Conservation (phyloP, 257 asterid genomes). For the Voacanga thouarsii region DNA sequence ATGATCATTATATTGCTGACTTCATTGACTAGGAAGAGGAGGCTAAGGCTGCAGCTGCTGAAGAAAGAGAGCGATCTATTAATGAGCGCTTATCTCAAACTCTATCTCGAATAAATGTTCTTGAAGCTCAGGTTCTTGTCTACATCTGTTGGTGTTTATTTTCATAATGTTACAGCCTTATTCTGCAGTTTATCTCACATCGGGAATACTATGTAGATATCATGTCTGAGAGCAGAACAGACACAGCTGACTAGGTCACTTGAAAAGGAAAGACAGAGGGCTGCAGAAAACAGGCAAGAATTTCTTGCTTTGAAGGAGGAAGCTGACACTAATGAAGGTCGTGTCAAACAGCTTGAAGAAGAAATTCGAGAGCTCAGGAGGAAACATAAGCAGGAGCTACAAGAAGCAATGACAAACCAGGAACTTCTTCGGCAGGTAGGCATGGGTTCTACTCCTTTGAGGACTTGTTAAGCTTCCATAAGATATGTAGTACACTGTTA, state of each 20-base stretch:
- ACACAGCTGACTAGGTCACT: constrained; percentile 84
- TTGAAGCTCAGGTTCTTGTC: constrained; percentile 89
- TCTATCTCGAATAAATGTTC: constrained; percentile 92
- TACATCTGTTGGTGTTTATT: constrained; percentile 9
- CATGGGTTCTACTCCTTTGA: constrained; percentile 9
- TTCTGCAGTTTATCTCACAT: constrained; percentile 35
- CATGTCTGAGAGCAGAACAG: constrained; percentile 99
- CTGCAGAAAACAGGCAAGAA: constrained; percentile 87
- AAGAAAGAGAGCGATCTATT: constrained; percentile 91
- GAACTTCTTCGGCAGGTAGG: constrained; percentile 89
- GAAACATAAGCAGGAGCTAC: constrained; percentile 91
- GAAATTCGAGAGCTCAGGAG: constrained; percentile 76
- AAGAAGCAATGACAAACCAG: constrained; percentile 68
- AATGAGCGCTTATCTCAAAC: constrained; percentile 94
- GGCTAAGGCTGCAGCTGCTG: constrained; percentile 89
- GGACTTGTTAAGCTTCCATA: not conserved
- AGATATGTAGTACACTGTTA: not conserved
- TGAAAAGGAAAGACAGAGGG: constrained; percentile 91
- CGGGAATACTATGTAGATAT: constrained; percentile 54
- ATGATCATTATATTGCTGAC: constrained; percentile 14
- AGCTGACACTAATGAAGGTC: constrained; percentile 88
- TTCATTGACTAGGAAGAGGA: constrained; percentile 76
- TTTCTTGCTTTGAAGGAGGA: constrained; percentile 93
- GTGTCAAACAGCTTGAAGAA: constrained; percentile 68
- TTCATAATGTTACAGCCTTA: constrained; percentile 12